Evolutionary conservation across 441 rosid genomes (phyloP).

Genomic region (Pelargonium australe): DNA sequence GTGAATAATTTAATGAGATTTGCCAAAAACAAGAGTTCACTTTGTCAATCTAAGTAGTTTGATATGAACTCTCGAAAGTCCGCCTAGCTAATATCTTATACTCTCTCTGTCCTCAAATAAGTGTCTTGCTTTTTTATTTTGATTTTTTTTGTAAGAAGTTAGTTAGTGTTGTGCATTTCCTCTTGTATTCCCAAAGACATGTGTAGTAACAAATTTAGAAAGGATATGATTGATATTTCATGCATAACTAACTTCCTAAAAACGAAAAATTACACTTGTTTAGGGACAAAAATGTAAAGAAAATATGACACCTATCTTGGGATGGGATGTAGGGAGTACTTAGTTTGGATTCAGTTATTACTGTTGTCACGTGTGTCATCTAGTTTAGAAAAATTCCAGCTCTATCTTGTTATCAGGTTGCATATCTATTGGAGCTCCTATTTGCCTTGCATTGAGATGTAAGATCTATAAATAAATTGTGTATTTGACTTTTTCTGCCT

Average conservation of each 20-base stretch:
- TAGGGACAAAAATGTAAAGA: too few species aligned
- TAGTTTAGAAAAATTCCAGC: background rate
- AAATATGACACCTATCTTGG: too few species aligned
- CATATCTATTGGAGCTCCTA: background rate
- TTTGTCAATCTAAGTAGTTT: background rate
- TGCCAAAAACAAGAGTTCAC: background rate
- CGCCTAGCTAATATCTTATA: background rate
- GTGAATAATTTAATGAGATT: background rate
- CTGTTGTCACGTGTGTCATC: background rate
- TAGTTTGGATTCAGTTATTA: background rate
- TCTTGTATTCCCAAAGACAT: too few species aligned
- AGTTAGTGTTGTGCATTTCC: too few species aligned
- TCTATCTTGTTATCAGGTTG: background rate
- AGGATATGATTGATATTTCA: too few species aligned
- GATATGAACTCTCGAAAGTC: background rate
- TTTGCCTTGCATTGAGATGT: background rate
- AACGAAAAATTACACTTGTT: too few species aligned
- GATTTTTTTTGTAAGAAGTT: too few species aligned
- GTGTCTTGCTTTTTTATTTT: too few species aligned
- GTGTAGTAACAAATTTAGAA: too few species aligned
- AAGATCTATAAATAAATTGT: slow-evolving; percentile 8
- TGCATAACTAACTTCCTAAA: too few species aligned
- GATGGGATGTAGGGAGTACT: too few species aligned
- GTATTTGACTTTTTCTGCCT: slow-evolving; percentile 9
- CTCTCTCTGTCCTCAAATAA: too few species aligned